These are phyloP conservation scores for Funneliformis geosporum DNA, from an alignment of 192 early-diverging fungal genomes.

Conservation along the genomic window DNA sequence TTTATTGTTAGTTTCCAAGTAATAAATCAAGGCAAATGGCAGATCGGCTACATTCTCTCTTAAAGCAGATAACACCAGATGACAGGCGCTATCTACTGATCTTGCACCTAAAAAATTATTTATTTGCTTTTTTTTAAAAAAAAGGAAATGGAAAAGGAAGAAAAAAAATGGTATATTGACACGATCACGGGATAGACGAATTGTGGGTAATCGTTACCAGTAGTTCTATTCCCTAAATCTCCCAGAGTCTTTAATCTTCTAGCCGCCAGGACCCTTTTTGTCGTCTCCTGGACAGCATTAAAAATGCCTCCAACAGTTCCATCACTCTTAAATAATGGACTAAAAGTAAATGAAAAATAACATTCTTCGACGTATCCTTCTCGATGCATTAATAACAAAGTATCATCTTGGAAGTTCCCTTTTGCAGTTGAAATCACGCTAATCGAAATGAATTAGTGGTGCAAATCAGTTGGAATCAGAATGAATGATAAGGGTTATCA, in stretches of 20 bases:
- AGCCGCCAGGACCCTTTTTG: conserved; percentile 37
- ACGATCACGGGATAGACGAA: neutral
- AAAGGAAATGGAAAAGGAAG: neutral
- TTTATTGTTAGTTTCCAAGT: neutral
- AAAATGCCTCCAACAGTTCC: conserved; percentile 39
- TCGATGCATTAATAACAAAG: conserved; percentile 14
- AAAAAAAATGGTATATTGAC: no score
- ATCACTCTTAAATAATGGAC: conserved; percentile 40
- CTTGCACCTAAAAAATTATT: conserved; percentile 16
- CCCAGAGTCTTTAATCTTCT: conserved; percentile 40
- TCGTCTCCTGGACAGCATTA: conserved; percentile 41
- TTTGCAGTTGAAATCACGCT: conserved; percentile 10
- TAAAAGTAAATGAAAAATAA: conserved; percentile 46
- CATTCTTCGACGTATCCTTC: conserved; percentile 45
- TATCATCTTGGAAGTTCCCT: conserved; percentile 22
- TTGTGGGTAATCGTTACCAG: neutral
- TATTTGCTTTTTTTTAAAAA: no score
- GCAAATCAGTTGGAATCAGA: neutral
- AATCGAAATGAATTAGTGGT: neutral
- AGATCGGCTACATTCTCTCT: conserved; percentile 6
- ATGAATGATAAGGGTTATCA: neutral
- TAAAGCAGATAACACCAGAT: neutral
- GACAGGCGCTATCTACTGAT: conserved; percentile 24
- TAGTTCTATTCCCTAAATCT: conserved; percentile 39
- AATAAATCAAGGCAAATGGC: conserved; percentile 11